A percentile compares a stretch with the other conserved stretches of the same genome.
Evolutionary conservation across 805 yeast genomes (phyloP).

Genomic region (Candida tammaniensis): DNA sequence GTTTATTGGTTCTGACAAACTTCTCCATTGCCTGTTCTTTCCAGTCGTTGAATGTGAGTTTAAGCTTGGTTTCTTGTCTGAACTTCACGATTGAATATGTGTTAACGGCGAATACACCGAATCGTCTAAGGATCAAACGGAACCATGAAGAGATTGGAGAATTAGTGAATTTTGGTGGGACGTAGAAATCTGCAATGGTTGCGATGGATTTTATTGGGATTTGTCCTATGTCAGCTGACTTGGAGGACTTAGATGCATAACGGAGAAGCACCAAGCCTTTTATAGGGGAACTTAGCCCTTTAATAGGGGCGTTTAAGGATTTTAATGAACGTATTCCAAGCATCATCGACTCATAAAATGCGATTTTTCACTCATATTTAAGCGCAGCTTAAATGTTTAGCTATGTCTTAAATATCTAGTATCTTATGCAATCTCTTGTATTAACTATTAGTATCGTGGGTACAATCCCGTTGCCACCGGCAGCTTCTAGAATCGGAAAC

Average conservation of each 20-base stretch:
- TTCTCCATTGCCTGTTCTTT: conserved; percentile 78
- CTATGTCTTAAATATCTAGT: too few species aligned
- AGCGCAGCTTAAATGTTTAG: too few species aligned
- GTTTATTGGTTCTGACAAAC: conserved; percentile 74
- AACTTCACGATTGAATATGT: conserved; percentile 51
- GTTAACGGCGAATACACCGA: conserved; percentile 66
- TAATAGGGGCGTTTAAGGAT: too few species aligned
- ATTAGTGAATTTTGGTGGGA: conserved; percentile 33
- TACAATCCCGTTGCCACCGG: too few species aligned
- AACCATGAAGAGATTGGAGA: conserved; percentile 37
- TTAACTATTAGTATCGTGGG: too few species aligned
- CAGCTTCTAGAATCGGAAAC: too few species aligned
- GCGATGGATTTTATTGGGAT: conserved; percentile 39
- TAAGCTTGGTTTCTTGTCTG: conserved; percentile 39
- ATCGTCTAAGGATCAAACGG: conserved; percentile 52
- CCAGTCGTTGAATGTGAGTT: conserved; percentile 72
- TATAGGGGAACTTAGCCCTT: too few species aligned
- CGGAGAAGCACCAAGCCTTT: too few species aligned
- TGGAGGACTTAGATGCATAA: conserved; percentile 7
- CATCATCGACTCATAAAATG: too few species aligned
- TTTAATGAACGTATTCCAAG: too few species aligned
- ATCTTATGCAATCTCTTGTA: too few species aligned
- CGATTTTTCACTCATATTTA: too few species aligned
- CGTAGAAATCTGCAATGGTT: conserved; percentile 41
- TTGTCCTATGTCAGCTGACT: conserved; percentile 30